Base-by-base conservation (phyloP, 2,329 filamentous ascomycete species). In the Xylaria sp. region DNA sequence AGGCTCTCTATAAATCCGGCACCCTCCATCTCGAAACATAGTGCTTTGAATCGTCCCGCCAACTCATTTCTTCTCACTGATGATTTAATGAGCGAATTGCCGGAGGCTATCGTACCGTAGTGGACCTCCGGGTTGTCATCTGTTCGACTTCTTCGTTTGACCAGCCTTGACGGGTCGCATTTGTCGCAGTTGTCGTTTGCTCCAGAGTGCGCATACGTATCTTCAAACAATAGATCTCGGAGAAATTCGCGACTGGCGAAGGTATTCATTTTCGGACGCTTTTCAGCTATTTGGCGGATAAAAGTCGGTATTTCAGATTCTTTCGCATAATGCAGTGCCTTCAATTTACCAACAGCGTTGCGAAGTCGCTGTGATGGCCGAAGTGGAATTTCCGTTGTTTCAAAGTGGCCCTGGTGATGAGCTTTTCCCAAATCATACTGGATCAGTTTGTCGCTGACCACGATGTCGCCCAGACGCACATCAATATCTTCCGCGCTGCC, bases 401-500 rank as follows among this genome's bases (percentile, higher is more conserved):
- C 5, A 34, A 73, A 66, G 6, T 20, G 5, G 1, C 59, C 56
- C 2, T 69, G 39, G 15, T 54, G 31, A 13, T 56, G 18, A 4
- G 41, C 58, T 46, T 71, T 73, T 8, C 67, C 68, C 15, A 71
- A 13, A 55, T 74, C 71, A 58, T 69, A 67, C 37, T 72, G 66
- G 20, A 71, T 50, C 4, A 74, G 8, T 41, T 48, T 52, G 2
- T 62, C 34, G 65, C 74, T 72, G 6, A 78, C 72, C 0, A 75
- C 75, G 13, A 77, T 64, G 59, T 78, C 75, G 2, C 76, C 78
- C 1, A 79, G 71, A 1, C 76, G 72, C 12, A 79, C 72, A 65
- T 78, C 76, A 5, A 57, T 10, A 13, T 55, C 13, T 1, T 56
- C 59, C 15, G 76, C 18, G 20, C 1, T n/a, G 52, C 52, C 73